Conservation (phyloP, 768 basidiomycete species). For the Panus rudis region DNA sequence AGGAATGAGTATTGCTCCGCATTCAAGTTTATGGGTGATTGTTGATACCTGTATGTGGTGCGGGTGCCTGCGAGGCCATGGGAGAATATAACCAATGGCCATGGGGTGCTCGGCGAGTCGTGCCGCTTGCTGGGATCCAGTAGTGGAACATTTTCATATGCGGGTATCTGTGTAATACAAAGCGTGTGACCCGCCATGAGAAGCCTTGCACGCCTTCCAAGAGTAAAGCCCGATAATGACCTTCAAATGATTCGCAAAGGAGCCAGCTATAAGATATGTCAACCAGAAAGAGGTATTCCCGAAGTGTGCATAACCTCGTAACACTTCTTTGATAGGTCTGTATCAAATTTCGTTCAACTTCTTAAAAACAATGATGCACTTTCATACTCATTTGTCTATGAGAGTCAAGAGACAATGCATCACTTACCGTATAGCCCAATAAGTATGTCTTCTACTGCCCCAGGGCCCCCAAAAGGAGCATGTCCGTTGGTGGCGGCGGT, state of each 20-base stretch:
- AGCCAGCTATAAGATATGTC: too few species aligned
- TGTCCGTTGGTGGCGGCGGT: slow-evolving; percentile 12
- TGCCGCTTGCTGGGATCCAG: slow-evolving; percentile 8
- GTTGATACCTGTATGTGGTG: slow-evolving; percentile 55
- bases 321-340: slow-evolving; percentile 10
- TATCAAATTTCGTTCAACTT: not conserved
- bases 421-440: slow-evolving; percentile 53
- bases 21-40: not conserved
- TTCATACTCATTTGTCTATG: too few species aligned
- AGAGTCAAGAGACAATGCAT: not conserved
- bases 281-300: slow-evolving; percentile 2
- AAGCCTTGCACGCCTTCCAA: not conserved
- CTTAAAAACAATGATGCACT: too few species aligned
- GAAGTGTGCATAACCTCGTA: slow-evolving; percentile 16
- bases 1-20: slow-evolving; percentile 1
- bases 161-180: slow-evolving; percentile 9
- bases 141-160: slow-evolving; percentile 11
- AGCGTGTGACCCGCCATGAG: not conserved
- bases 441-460: slow-evolving; percentile 33
- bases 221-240: too few species aligned
- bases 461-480: slow-evolving; percentile 11
- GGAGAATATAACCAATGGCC: slow-evolving; percentile 80
- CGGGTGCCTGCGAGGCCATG: slow-evolving; percentile 76
- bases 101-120: slow-evolving; percentile 26
- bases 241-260: too few species aligned